Evolutionary conservation across 192 early-diverging fungal genomes (phyloP), one percentile per base, ranked within the genome.

Genomic region (Coemansia sp.): DNA sequence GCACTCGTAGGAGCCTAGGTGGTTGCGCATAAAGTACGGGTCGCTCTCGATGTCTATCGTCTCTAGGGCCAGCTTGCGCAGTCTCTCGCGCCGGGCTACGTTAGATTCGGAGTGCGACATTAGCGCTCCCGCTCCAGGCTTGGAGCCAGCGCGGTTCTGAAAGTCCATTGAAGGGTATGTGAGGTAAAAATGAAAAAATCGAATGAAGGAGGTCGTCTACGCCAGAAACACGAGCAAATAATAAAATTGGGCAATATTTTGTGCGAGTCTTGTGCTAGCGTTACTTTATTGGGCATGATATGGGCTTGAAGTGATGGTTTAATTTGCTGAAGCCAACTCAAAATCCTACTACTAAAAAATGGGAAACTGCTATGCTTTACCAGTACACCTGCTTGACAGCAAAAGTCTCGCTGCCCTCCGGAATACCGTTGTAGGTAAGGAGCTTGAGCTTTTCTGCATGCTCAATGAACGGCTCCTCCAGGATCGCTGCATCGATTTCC

Each of bases 21-120:
- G 88, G 83, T 94, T 92, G 85, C 93, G 91, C 93, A 97, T 95
- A 73, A 98, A 94, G 70, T 98, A 98, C 28, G 96, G 96, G 74
- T 98, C 96, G 66, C 92, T 97, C 55, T 92, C 87, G 42, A 98
- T 81, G 82, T 96, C 95, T 64, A 98, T 96, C 3, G 94, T 95
- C 66, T 98, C 96, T 37, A 98, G 75, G 4, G 95, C 95, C 20
- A 98, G 88, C 65, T 93, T 93, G 45, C 94, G 92, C 50, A 96
- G 92, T 64, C 96, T 90, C 65, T 98, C 96, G 45, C 95, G 88
- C 18, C 96, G 87, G 72, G 94, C 93, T 5, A 96, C 92, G 76
- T 97, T 96, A 28, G 86, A 84, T 70, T 98, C 93, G 11, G 89
- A 89, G 16, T 77, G 66, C 36, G 93, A 88, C 42, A 94, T 92